phyloP scores from a whole-genome alignment of 2,329 filamentous ascomycete species.

The Penicillium sp. region DNA sequence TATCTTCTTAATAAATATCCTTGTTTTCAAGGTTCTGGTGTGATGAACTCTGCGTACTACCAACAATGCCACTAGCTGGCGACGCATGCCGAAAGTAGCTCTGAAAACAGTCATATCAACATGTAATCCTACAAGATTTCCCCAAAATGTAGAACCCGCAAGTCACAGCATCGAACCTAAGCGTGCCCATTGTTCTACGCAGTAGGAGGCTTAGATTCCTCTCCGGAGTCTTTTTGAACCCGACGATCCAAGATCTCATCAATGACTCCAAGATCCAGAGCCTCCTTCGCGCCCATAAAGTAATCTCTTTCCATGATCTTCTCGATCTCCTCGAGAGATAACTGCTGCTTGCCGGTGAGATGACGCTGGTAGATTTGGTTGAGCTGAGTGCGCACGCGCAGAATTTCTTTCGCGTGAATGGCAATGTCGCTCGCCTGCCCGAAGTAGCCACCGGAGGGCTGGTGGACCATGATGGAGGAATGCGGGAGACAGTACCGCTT shows the following conservation, averaged over 20 bases:
- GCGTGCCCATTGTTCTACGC: constrained; percentile 5
- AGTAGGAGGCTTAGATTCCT: constrained; percentile 25
- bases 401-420: constrained; percentile 96
- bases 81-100: not conserved
- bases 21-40: no score
- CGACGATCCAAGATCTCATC: constrained; percentile 74
- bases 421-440: constrained; percentile 79
- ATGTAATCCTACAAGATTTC: not conserved
- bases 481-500: constrained; percentile 91
- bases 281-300: constrained; percentile 87
- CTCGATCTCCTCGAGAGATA: constrained; percentile 80
- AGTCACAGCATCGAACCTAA: not conserved
- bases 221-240: constrained; percentile 29
- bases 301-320: constrained; percentile 97
- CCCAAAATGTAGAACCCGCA: not conserved
- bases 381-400: constrained; percentile 78
- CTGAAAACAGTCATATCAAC: not conserved
- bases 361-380: constrained; percentile 89
- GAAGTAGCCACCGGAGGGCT: constrained; percentile 76
- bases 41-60: no score
- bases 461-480: constrained; percentile 94
- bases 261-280: constrained; percentile 84
- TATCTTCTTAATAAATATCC: not conserved
- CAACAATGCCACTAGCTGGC: no score
- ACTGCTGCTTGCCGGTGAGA: constrained; percentile 68